Conservation (phyloP, 495 filamentous ascomycete genomes). For the Aspergillus mulundensis region DNA sequence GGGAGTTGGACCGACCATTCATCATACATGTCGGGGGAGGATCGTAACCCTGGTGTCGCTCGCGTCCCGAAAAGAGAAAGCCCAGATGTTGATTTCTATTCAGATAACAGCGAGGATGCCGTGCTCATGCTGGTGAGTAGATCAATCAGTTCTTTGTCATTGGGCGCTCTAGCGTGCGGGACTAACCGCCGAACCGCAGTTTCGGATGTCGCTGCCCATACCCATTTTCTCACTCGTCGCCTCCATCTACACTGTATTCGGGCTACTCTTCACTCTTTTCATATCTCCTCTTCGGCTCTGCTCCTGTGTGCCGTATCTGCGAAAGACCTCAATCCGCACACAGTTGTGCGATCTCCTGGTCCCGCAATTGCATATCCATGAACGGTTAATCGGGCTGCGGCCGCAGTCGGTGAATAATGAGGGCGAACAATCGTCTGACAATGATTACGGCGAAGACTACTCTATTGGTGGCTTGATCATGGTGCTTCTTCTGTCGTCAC, state of each 20-base stretch:
- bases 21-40: conserved; percentile 39
- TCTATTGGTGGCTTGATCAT: conserved; percentile 39
- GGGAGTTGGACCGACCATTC: conserved; percentile 39
- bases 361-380: conserved; percentile 41
- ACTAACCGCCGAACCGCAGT: conserved; percentile 29
- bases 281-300: conserved; percentile 42
- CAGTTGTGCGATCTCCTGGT: conserved; percentile 41
- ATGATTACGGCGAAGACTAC: conserved; percentile 26
- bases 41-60: conserved; percentile 22
- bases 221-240: conserved; percentile 42
- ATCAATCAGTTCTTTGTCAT: background rate
- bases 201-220: conserved; percentile 45
- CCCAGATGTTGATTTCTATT: conserved; percentile 21
- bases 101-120: conserved; percentile 33
- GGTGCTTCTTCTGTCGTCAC: conserved; percentile 50
- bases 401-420: conserved; percentile 33
- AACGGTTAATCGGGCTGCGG: conserved; percentile 35
- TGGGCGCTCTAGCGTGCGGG: background rate
- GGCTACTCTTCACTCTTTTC: conserved; percentile 39
- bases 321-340: conserved; percentile 32
- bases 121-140: conserved; percentile 36
- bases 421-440: conserved; percentile 16
- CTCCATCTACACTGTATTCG: conserved; percentile 43
- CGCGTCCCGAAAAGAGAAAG: conserved; percentile 31
- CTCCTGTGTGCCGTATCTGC: conserved; percentile 33